Evolutionary conservation across 129 eudicot species (phyloP).

Genomic region (Lactuca saligna): DNA sequence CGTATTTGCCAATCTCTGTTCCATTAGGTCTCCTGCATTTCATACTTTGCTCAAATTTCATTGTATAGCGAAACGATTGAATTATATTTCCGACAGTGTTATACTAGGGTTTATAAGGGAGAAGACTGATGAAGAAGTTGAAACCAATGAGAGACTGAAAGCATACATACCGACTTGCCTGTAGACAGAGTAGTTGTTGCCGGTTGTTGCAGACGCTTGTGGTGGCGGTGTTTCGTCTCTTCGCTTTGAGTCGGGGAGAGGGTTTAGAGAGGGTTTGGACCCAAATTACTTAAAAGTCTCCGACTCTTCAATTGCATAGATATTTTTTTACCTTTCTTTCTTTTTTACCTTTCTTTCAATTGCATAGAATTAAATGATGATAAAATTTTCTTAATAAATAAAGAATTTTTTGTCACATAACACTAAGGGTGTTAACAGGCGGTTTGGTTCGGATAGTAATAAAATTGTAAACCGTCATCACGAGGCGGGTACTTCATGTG

Average conservation of each 20-base stretch:
- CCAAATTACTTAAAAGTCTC: neutral
- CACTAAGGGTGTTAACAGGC: no score
- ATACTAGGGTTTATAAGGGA: neutral
- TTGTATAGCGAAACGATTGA: neutral
- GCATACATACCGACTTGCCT: constrained; percentile 4
- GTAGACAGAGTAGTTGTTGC: neutral
- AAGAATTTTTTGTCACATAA: no score
- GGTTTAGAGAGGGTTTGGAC: neutral
- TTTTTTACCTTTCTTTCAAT: no score
- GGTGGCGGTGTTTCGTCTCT: constrained; percentile 7
- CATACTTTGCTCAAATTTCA: neutral
- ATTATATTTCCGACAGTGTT: neutral
- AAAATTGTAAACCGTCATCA: no score
- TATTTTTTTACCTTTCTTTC: neutral
- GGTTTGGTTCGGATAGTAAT: no score
- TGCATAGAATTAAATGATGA: no score
- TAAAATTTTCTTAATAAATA: no score
- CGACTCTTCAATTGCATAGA: no score
- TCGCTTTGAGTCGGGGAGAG: neutral
- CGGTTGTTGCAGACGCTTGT: neutral
- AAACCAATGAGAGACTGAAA: neutral
- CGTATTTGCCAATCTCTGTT: constrained; percentile 75
- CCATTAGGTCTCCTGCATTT: constrained; percentile 48
- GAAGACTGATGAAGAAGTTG: neutral
- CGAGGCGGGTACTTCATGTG: no score